A percentile compares a stretch with the other conserved stretches of the same genome.
Conservation (phyloP, 352 stramenopile species). For the Albugo candida region DNA sequence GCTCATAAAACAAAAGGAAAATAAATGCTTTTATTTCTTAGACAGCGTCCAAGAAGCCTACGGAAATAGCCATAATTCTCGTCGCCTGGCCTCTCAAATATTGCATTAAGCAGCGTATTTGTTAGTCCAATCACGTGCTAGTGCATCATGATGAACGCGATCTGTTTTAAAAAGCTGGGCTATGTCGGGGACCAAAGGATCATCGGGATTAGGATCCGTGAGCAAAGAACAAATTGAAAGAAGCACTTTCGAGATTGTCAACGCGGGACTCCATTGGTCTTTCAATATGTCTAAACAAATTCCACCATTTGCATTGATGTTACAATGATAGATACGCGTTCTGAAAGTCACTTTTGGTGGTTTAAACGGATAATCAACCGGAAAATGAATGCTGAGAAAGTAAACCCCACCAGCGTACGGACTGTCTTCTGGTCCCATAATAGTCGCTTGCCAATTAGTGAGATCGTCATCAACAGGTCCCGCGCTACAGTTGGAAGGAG, state of each 20-base stretch:
- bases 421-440: slow-evolving; percentile 97
- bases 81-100: background rate
- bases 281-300: slow-evolving; percentile 99
- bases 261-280: slow-evolving; percentile 97
- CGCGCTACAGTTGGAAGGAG: slow-evolving; percentile 95
- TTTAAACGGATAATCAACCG: slow-evolving; percentile 99
- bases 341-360: slow-evolving; percentile 97
- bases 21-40: too few species aligned
- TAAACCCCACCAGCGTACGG: slow-evolving; percentile 96
- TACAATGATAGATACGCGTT: slow-evolving; percentile 99
- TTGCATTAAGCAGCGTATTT: slow-evolving; percentile 95
- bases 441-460: slow-evolving; percentile 94
- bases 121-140: slow-evolving; percentile 92
- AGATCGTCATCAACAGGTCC: slow-evolving; percentile 96
- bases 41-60: too few species aligned
- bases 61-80: too few species aligned
- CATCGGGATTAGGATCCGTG: slow-evolving; percentile 98
- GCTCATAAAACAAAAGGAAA: too few species aligned
- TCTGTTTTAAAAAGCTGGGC: slow-evolving; percentile 92
- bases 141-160: slow-evolving; percentile 86
- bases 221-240: slow-evolving; percentile 99
- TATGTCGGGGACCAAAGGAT: slow-evolving; percentile 88
- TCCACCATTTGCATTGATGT: slow-evolving; percentile 99
- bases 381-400: slow-evolving; percentile 99
- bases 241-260: slow-evolving; percentile 99